Base-by-base conservation (phyloP, 352 stramenopile species). In the Salisapilia sapeloensis region DNA sequence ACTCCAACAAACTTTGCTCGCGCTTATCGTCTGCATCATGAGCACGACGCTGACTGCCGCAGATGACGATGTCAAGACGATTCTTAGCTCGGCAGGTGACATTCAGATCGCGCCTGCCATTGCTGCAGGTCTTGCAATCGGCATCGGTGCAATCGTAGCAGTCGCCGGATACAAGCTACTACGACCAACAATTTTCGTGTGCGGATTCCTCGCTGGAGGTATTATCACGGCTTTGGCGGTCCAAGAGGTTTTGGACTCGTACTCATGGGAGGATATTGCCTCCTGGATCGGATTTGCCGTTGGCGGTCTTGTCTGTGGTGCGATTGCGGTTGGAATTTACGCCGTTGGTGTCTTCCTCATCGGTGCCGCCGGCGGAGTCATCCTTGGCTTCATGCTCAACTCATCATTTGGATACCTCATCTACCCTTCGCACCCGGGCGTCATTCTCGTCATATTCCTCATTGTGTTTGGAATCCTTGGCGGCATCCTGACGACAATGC, bases 141-240 rank as follows among this genome's bases (percentile, higher is more conserved):
- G 57, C 8, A 46, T 72, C 5, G 70, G 70, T 1, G 31, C 58
- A 3, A 35, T 72, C 4, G 48, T 82, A 34, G 38, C 25, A 4
- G 25, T 66, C 4, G 50, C 52, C 2, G 70, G 70, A 20, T 83
- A 83, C 42, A 51, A 53, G 0, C 40, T 85, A 21, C 81, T 74
- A 50, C 59, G 63, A 13, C 48, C 52, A 4, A 66, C 56, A 1
- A 50, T 76, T 25, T 81, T 81, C 31, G 41, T 64, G 1, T 52
- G 57, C 19, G 66, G 63, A 8, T 85, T 85, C 35, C 37, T 71
- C 17, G 50, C 53, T 13, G 70, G 66, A 8, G 60, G 63, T 7
- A 41, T 79, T 24, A 36, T 56, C n/a, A 43, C 61, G 20, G 53
- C 67, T 4, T 52, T 56, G 19, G n/a, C n/a, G n/a, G n/a, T n/a